A percentile compares a stretch with the other conserved stretches of the same genome.
These are phyloP conservation scores for Ascochyta viciae-villosae DNA, from an alignment of 2,329 filamentous ascomycete species.

Conservation along the genomic window DNA sequence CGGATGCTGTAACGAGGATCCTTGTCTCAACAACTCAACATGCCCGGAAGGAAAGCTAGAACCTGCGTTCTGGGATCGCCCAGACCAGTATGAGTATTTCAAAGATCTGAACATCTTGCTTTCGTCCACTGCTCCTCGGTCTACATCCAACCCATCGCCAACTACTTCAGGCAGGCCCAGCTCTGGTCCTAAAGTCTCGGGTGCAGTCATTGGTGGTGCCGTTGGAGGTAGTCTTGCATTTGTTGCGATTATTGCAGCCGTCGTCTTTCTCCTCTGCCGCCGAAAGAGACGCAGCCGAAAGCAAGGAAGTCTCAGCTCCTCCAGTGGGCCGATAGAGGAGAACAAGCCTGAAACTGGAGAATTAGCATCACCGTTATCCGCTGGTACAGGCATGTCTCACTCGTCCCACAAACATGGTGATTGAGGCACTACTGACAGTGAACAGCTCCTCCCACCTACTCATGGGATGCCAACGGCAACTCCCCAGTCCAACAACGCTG, in stretches of 20 bases:
- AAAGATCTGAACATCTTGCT: slow-evolving; percentile 16
- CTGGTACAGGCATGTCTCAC: background rate
- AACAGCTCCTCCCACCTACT: slow-evolving; percentile 11
- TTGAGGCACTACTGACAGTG: background rate
- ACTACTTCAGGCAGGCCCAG: background rate
- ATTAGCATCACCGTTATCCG: slow-evolving; percentile 4
- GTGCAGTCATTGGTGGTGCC: slow-evolving; percentile 9
- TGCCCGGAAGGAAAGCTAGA: slow-evolving; percentile 38
- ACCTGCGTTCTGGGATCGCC: slow-evolving; percentile 23
- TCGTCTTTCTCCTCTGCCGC: slow-evolving; percentile 10
- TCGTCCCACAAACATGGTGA: background rate
- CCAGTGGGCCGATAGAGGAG: background rate
- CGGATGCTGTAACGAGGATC: slow-evolving; percentile 46
- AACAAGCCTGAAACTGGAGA: slow-evolving; percentile 7
- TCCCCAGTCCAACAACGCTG: background rate
- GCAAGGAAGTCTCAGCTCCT: background rate
- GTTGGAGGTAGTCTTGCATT: slow-evolving; percentile 5
- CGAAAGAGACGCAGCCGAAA: background rate
- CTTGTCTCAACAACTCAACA: slow-evolving; percentile 37
- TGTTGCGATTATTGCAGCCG: background rate
- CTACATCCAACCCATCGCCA: slow-evolving; percentile 1
- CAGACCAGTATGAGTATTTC: slow-evolving; percentile 23
- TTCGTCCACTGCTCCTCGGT: slow-evolving; percentile 7
- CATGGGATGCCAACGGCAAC: background rate
- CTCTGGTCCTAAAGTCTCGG: background rate